These are phyloP conservation scores for Dactylonectria macrodidyma DNA, from an alignment of 2,329 filamentous ascomycete genomes.

Conservation along the genomic window DNA sequence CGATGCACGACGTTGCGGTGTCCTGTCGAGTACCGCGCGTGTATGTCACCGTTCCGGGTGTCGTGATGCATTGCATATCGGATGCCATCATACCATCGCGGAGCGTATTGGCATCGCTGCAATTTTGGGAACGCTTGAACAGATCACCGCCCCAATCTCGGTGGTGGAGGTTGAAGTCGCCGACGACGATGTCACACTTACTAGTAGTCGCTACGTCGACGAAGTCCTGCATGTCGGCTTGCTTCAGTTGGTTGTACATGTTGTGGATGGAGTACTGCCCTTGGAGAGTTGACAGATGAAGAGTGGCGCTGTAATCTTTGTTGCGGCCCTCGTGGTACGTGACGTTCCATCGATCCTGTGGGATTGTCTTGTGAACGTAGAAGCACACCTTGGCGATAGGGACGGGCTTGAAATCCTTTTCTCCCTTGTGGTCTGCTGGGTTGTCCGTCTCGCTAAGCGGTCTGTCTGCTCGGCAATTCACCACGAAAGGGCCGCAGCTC, in stretches of 20 bases:
- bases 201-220: neutral
- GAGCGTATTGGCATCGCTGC: neutral
- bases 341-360: neutral
- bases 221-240: neutral
- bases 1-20: neutral
- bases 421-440: neutral
- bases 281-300: neutral
- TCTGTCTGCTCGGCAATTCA: neutral
- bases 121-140: neutral
- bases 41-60: conserved; percentile 11
- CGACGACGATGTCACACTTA: conserved; percentile 10
- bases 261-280: conserved; percentile 12
- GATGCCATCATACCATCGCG: neutral
- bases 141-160: conserved; percentile 5
- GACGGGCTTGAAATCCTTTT: neutral
- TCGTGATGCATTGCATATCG: conserved; percentile 3
- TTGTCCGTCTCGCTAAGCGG: neutral
- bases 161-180: conserved; percentile 28
- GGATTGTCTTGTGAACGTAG: conserved; percentile 7
- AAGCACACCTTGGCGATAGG: neutral
- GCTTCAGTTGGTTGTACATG: conserved; percentile 16
- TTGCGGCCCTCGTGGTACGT: conserved; percentile 7
- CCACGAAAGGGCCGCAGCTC: neutral
- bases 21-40: neutral
- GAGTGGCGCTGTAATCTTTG: conserved; percentile 7